A percentile compares a stretch with the other conserved stretches of the same genome.
These are phyloP conservation scores for Oryza glaberrima DNA, from an alignment of 176 grass and related monocot species.

Conservation along the genomic window DNA sequence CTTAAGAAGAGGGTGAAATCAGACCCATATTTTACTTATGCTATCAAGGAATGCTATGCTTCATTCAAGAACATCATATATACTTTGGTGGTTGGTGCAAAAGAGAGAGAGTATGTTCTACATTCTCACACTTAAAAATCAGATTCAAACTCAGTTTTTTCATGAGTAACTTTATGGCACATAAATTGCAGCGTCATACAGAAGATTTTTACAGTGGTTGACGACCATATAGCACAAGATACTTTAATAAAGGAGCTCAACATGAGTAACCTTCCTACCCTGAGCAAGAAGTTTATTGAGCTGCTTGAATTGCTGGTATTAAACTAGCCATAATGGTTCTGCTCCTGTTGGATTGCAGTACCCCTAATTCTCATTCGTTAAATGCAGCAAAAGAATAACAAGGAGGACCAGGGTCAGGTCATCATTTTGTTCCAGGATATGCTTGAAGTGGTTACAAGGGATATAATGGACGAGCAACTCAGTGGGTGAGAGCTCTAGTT, in stretches of 20 bases:
- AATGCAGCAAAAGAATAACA: conserved; percentile 65
- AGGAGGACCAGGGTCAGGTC: conserved; percentile 67
- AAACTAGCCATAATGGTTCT: conserved; percentile 30
- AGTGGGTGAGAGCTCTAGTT: conserved; percentile 43
- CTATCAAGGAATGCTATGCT: conserved; percentile 94
- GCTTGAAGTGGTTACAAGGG: conserved; percentile 93
- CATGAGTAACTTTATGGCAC: conserved; percentile 6
- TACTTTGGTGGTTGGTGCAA: conserved; percentile 58
- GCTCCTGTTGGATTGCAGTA: conserved; percentile 17
- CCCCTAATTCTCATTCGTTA: conserved; percentile 23
- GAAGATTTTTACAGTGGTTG: conserved; percentile 69
- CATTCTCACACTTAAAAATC: conserved; percentile 38
- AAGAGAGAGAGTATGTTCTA: conserved; percentile 65
- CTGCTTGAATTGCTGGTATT: conserved; percentile 78
- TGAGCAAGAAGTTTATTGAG: conserved; percentile 82
- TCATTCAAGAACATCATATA: conserved; percentile 88
- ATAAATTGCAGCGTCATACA: conserved; percentile 66
- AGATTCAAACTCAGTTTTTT: conserved; percentile 12
- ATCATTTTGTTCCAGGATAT: conserved; percentile 92
- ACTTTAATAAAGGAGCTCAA: conserved; percentile 60
- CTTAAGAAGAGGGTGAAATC: conserved; percentile 75
- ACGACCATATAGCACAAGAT: conserved; percentile 45
- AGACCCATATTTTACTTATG: conserved; percentile 76
- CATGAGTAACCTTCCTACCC: conserved; percentile 72
- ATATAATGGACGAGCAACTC: conserved; percentile 81